A percentile compares a stretch with the other conserved stretches of the same genome.
Conservation (phyloP, 148 eudicot genomes). For the Pouteria glomerata region DNA sequence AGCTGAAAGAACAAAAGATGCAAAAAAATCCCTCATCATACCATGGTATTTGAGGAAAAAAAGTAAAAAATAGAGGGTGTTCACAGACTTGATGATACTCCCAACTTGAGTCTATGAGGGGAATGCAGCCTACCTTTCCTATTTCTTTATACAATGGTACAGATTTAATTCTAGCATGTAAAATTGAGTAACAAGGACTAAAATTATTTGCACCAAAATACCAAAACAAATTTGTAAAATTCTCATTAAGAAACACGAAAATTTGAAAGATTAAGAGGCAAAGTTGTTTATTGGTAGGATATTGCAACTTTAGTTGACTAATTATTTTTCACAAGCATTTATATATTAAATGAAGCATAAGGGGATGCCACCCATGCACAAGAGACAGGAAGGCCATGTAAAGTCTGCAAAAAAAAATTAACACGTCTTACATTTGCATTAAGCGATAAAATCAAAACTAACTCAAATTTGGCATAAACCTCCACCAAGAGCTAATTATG, state of each 20-base stretch:
- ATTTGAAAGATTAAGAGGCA: background rate
- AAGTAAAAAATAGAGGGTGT: background rate
- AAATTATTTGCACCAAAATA: too few species aligned
- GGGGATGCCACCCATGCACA: too few species aligned
- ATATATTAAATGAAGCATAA: background rate
- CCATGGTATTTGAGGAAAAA: background rate
- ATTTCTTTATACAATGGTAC: background rate
- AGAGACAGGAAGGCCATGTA: too few species aligned
- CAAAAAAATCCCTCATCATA: background rate
- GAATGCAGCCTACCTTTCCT: background rate
- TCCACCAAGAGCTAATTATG: too few species aligned
- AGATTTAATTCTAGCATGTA: background rate
- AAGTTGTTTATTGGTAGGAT: background rate
- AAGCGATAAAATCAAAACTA: too few species aligned
- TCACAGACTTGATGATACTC: too few species aligned
- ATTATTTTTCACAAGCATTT: too few species aligned
- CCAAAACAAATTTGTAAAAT: background rate
- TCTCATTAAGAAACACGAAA: background rate
- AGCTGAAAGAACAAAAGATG: background rate
- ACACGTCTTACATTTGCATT: background rate
- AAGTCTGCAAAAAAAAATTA: background rate
- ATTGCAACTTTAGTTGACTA: too few species aligned
- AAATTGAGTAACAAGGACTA: too few species aligned
- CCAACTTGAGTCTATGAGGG: background rate
- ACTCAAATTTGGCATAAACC: too few species aligned